A percentile compares a stretch with the other conserved stretches of the same genome.
phyloP scores from a whole-genome alignment of 2,329 filamentous ascomycete genomes.

The Cryphonectria naterciae region DNA sequence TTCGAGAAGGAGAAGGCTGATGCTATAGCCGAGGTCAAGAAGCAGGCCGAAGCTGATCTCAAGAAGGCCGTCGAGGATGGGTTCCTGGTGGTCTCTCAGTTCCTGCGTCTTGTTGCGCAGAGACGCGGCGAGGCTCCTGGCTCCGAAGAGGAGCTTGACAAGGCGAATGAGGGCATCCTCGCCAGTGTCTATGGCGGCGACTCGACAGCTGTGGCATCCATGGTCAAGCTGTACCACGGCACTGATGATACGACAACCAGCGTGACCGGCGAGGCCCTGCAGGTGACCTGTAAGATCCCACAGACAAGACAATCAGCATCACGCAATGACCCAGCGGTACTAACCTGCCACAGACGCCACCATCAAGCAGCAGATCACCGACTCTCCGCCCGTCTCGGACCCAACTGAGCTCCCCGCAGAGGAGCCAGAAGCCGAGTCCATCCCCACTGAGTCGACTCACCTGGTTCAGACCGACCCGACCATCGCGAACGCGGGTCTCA shows the following conservation, averaged over 20 bases:
- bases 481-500: conserved; percentile 66
- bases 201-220: conserved; percentile 72
- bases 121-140: conserved; percentile 72
- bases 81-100: conserved; percentile 75
- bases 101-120: conserved; percentile 77
- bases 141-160: conserved; percentile 70
- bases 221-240: conserved; percentile 77
- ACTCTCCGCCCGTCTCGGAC: conserved; percentile 53
- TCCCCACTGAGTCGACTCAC: conserved; percentile 34
- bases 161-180: conserved; percentile 79
- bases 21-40: conserved; percentile 56
- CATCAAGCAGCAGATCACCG: conserved; percentile 58
- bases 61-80: conserved; percentile 64
- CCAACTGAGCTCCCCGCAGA: conserved; percentile 32
- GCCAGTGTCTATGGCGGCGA: conserved; percentile 80
- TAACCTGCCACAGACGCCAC: conserved; percentile 53
- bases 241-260: conserved; percentile 68
- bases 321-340: conserved; percentile 11
- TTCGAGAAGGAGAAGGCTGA: conserved; percentile 59
- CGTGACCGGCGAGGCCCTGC: conserved; percentile 66
- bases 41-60: conserved; percentile 58
- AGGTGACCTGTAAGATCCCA: conserved; percentile 71
- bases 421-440: conserved; percentile 40
- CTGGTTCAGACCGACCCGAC: conserved; percentile 65
- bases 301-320: conserved; percentile 3